Base-by-base conservation (phyloP, 441 rosid genomes). In the Euphorbia schlechtendalii region DNA sequence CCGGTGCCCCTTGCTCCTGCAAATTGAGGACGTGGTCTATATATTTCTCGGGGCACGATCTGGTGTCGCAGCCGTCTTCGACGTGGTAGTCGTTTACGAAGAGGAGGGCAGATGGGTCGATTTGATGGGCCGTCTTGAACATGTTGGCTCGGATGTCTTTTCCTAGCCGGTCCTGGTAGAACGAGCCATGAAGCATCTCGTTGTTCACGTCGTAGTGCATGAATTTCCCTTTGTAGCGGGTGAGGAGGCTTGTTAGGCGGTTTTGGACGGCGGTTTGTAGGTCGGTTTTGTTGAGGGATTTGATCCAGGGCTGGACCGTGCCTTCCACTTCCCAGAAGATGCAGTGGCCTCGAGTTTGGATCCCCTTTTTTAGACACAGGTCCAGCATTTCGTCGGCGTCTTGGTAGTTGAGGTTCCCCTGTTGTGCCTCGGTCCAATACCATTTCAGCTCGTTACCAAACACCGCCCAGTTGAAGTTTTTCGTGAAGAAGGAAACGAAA, bases 281-380 rank as follows among this genome's bases (percentile, higher is more conserved):
- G 73, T 84, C 93, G 14, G 69, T 79, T 69, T 72, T 77, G 77
- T 74, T 81, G 49, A 93, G 82, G 49, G 85, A 69, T 38, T 77
- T 86, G 71, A 90, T 73, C 96, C 97, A 90, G 8, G 68, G 68
- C 71, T 93, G 97, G 67, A 90, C 87, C 0, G 74, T 72, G 73
- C 75, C 73, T 70, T 90, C 92, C 59, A 88, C 97, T 76, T 90
- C 98, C 97, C 98, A 88, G 81, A 93, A 90, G 80, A 90, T 84
- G 56, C 93, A 88, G 63, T 90, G 97, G 18, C 95, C 97, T 12
- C 98, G 80, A 59, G 72, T 67, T 41, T 80, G 76, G 5, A 88
- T 86, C 67, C 80, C 84, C 56, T 85, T 72, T 8, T 74, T 78
- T 27, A 57, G 62, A 56, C 98, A 93, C 22, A 86, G 65, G 49